These are phyloP conservation scores for Thraustochytrium striatum DNA, from an alignment of 352 stramenopile species.

Conservation along the genomic window DNA sequence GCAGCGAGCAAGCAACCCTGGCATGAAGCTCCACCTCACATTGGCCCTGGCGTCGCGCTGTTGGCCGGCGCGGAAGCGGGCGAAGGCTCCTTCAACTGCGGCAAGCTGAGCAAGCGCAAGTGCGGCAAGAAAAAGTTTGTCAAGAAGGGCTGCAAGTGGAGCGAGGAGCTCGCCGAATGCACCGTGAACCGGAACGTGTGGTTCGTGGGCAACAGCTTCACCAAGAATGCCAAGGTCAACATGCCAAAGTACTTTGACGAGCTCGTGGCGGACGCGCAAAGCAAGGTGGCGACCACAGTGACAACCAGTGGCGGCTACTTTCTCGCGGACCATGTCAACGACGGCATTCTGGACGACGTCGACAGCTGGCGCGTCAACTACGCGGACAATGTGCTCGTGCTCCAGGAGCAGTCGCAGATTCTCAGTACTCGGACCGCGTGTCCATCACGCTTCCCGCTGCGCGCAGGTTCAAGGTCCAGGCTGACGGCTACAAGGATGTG, in stretches of 20 bases:
- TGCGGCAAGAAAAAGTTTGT: too few species aligned
- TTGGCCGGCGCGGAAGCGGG: too few species aligned
- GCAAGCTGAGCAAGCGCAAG: too few species aligned
- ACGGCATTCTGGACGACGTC: not conserved
- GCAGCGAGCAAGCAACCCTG: too few species aligned
- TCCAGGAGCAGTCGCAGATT: constrained; percentile 8
- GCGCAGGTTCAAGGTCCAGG: not conserved
- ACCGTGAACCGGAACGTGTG: too few species aligned
- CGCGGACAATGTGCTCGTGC: not conserved
- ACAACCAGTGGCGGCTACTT: not conserved
- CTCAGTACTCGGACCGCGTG: not conserved
- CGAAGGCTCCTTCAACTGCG: too few species aligned
- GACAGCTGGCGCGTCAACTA: not conserved
- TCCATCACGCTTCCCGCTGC: not conserved
- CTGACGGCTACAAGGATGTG: not conserved
- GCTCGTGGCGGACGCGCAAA: not conserved
- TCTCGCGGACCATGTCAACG: not conserved
- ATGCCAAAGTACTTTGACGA: not conserved
- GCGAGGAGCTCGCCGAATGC: too few species aligned
- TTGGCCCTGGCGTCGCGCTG: too few species aligned
- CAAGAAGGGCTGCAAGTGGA: too few species aligned
- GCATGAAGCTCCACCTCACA: too few species aligned
- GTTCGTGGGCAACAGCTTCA: constrained; percentile 29
- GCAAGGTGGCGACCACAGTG: too few species aligned
- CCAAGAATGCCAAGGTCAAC: constrained; percentile 1